These are phyloP conservation scores for Picochlorum sp. DNA, from an alignment of 139 green algal species.

Conservation along the genomic window DNA sequence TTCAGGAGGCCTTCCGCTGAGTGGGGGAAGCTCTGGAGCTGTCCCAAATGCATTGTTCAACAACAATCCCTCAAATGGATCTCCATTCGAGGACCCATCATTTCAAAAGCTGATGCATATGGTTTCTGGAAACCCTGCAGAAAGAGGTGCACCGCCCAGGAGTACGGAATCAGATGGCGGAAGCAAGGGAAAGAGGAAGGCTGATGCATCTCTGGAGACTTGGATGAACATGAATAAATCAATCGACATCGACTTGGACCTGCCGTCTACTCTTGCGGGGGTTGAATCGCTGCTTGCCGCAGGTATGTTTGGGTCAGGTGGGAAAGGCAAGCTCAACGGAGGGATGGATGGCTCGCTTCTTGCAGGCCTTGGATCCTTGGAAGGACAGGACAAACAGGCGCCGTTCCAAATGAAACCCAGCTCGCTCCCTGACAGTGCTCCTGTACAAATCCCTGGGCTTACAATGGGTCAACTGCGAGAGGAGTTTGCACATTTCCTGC, in stretches of 20 bases:
- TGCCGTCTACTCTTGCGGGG: conserved; percentile 12
- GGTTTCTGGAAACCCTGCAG: conserved; percentile 10
- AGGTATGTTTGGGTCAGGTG: background rate
- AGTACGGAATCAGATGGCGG: conserved; percentile 1
- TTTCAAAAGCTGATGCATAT: conserved; percentile 31
- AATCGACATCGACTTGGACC: conserved; percentile 18
- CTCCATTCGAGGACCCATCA: conserved; percentile 30
- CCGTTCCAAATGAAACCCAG: background rate
- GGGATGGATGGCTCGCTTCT: background rate
- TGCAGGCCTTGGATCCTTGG: conserved; percentile 1
- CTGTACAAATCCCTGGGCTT: background rate
- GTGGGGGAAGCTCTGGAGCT: no score
- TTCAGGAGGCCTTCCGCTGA: no score
- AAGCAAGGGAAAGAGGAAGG: conserved; percentile 18
- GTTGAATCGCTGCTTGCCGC: conserved; percentile 7
- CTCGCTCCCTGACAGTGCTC: conserved; percentile 7
- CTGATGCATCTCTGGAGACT: conserved; percentile 27
- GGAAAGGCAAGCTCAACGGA: background rate
- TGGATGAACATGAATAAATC: conserved; percentile 32
- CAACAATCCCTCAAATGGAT: background rate
- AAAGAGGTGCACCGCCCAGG: background rate
- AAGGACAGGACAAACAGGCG: background rate
- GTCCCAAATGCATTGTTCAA: background rate
- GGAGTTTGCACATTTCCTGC: conserved; percentile 16
- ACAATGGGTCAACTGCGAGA: conserved; percentile 20